Percentiles rank a stretch among this genome's conserved stretches.
Conservation (phyloP, 805 yeast species). For the Maudiozyma saulgeensis region DNA sequence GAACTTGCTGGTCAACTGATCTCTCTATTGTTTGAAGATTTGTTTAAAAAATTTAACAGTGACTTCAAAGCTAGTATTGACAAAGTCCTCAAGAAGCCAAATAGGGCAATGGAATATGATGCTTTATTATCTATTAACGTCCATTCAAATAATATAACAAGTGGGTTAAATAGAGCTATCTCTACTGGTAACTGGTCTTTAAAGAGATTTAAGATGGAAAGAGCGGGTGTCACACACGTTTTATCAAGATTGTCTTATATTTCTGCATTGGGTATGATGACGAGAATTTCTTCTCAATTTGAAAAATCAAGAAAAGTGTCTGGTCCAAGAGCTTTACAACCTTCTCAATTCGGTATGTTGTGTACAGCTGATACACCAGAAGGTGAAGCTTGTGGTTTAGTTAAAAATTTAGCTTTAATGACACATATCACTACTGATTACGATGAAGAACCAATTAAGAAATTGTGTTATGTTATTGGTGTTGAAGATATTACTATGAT, state of each 20-base stretch:
- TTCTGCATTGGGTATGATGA: conserved; percentile 98
- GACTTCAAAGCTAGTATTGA: conserved; percentile 93
- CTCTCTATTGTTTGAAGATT: conserved; percentile 90
- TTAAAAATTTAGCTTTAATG: conserved; percentile 93
- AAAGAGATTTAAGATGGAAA: conserved; percentile 97
- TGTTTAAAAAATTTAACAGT: conserved; percentile 89
- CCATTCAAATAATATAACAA: conserved; percentile 86
- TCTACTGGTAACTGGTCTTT: conserved; percentile 99
- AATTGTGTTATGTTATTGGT: conserved; percentile 72
- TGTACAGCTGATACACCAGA: conserved; percentile 99
- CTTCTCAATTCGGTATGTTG: conserved; percentile 97
- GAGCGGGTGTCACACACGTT: conserved; percentile 98
- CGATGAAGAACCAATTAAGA: conserved; percentile 81
- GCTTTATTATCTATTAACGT: conserved; percentile 83
- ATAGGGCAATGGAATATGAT: conserved; percentile 90
- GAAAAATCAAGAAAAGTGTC: conserved; percentile 96
- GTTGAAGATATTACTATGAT: conserved; percentile 76
- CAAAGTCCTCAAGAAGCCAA: conserved; percentile 86
- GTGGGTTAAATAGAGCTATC: conserved; percentile 90
- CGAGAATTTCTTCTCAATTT: conserved; percentile 96
- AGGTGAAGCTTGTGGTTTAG: conserved; percentile 99
- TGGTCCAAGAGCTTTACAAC: conserved; percentile 97
- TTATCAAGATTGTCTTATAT: conserved; percentile 84
- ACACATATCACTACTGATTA: conserved; percentile 98
- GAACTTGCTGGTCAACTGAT: conserved; percentile 96